phyloP scores from a whole-genome alignment of 208 protist species.

The Wallacemonas sp. region DNA sequence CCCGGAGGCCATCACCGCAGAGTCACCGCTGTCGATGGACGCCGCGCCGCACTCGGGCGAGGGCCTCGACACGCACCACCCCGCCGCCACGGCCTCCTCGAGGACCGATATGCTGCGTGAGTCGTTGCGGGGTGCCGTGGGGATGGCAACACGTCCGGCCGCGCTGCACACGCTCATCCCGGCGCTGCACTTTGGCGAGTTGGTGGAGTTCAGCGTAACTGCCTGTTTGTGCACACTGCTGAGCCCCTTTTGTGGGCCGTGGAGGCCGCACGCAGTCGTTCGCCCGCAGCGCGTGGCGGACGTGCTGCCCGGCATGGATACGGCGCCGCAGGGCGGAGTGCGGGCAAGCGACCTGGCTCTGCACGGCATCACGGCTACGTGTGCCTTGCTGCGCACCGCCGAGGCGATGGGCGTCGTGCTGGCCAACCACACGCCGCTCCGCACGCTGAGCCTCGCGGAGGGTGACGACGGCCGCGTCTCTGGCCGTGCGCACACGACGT shows the following conservation, averaged over 20 bases:
- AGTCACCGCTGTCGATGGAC: not conserved
- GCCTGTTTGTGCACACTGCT: conserved; percentile 51
- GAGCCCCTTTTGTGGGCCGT: conserved; percentile 55
- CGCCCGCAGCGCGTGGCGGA: conserved; percentile 15
- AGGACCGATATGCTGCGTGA: not conserved
- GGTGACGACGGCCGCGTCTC: not conserved
- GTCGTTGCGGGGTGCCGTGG: not conserved
- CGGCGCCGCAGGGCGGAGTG: conserved; percentile 11
- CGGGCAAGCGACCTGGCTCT: conserved; percentile 52
- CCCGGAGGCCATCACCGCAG: conserved; percentile 9
- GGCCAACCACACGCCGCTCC: conserved; percentile 59
- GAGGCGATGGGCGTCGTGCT: conserved; percentile 68
- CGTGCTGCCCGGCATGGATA: conserved; percentile 28
- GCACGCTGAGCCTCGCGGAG: conserved; percentile 24
- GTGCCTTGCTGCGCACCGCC: conserved; percentile 66
- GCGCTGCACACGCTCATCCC: conserved; percentile 49
- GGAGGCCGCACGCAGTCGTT: conserved; percentile 31
- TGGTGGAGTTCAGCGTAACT: conserved; percentile 48
- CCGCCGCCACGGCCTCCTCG: not conserved
- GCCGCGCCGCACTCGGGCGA: not conserved
- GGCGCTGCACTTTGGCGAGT: conserved; percentile 57
- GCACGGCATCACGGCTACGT: conserved; percentile 35
- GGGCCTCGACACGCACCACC: too few relatives aligned
- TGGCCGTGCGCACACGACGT: too few relatives aligned
- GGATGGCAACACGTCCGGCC: not conserved